phyloP scores from a whole-genome alignment of 2,329 filamentous ascomycete species.

The Aspergillus awamori region DNA sequence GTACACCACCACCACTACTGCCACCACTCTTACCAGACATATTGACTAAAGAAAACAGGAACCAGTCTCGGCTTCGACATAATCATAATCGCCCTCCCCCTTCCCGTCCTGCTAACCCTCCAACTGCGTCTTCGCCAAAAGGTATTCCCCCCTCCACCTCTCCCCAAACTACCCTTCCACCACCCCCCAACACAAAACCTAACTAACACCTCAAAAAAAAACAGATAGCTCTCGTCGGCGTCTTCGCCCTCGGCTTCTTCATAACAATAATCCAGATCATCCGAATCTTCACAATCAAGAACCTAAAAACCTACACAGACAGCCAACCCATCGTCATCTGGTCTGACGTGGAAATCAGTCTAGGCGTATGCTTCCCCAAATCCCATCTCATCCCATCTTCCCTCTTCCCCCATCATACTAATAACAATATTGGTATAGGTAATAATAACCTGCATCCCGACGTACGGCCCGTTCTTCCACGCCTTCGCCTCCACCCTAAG shows the following conservation, averaged over 20 bases:
- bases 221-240: constrained; percentile 44
- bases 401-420: not conserved
- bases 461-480: constrained; percentile 46
- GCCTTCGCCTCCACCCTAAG: constrained; percentile 21
- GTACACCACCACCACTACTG: not conserved
- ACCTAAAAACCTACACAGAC: constrained; percentile 50
- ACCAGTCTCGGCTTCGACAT: constrained; percentile 29
- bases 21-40: not conserved
- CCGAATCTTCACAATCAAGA: constrained; percentile 53
- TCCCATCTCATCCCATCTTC: not conserved
- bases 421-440: constrained; percentile 23
- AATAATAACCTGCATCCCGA: constrained; percentile 48
- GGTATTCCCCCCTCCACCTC: not conserved
- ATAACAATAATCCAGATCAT: constrained; percentile 56
- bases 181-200: not conserved
- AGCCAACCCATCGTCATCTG: constrained; percentile 48
- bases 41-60: constrained; percentile 6
- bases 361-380: constrained; percentile 34
- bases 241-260: constrained; percentile 55
- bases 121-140: constrained; percentile 23
- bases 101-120: constrained; percentile 27
- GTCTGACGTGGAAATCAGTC: constrained; percentile 51
- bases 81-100: constrained; percentile 28
- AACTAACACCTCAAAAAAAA: not conserved
- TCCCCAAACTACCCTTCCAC: not conserved